These are phyloP conservation scores for Alternaria burnsii DNA, from an alignment of 2,329 filamentous ascomycete species.

Conservation along the genomic window DNA sequence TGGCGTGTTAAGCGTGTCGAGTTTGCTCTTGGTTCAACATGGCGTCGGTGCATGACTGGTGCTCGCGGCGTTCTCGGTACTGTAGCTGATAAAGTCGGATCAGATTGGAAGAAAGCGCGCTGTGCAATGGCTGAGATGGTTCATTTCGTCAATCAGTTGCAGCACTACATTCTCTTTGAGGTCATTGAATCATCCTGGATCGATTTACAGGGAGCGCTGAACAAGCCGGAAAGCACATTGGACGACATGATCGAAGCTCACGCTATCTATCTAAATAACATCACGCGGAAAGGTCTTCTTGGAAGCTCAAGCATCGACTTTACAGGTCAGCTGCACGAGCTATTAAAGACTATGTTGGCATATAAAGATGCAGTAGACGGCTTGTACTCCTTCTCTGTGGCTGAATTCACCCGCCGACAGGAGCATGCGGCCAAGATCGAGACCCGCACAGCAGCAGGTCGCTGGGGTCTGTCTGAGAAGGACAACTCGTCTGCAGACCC, in stretches of 20 bases:
- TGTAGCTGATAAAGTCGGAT: conserved; percentile 73
- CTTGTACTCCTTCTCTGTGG: conserved; percentile 92
- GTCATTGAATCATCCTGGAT: conserved; percentile 98
- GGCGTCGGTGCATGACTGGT: conserved; percentile 96
- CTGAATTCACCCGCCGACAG: conserved; percentile 91
- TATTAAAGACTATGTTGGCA: conserved; percentile 90
- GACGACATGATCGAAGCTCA: conserved; percentile 96
- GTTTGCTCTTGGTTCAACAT: conserved; percentile 88
- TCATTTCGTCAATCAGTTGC: conserved; percentile 94
- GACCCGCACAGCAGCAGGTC: conserved; percentile 68
- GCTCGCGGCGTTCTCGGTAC: conserved; percentile 87
- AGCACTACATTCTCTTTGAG: conserved; percentile 98
- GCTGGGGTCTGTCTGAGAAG: conserved; percentile 69
- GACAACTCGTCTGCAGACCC: conserved; percentile 44
- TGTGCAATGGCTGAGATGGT: conserved; percentile 97
- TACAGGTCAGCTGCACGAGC: conserved; percentile 88
- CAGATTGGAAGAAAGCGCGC: conserved; percentile 89
- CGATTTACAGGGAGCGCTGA: conserved; percentile 82
- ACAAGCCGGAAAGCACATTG: conserved; percentile 85
- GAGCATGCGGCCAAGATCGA: conserved; percentile 80
- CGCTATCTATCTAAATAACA: conserved; percentile 86
- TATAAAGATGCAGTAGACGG: conserved; percentile 95
- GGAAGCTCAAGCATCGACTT: conserved; percentile 78
- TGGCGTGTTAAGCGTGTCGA: conserved; percentile 99
- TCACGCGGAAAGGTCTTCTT: conserved; percentile 94